phyloP scores from a whole-genome alignment of 371 early-diverging fungal genomes.

The Catenaria anguillulae region DNA sequence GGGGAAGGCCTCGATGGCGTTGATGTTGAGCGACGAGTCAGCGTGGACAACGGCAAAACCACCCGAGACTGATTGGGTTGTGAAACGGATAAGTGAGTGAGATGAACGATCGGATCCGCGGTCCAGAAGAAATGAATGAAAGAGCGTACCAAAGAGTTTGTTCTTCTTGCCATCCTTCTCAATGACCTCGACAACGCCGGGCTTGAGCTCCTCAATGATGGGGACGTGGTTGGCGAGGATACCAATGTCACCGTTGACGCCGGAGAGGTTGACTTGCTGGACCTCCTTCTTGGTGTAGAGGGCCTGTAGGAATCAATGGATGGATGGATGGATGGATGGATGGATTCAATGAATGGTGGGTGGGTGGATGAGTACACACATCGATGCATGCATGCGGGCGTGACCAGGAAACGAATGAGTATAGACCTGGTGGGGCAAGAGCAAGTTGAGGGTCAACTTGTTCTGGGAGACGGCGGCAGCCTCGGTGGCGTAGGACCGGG shows the following conservation, averaged over 20 bases:
- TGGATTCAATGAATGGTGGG: not conserved
- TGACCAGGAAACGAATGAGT: not conserved
- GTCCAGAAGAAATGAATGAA: not conserved
- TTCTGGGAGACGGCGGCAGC: conserved; percentile 41
- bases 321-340: too few species aligned
- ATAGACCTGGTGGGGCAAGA: conserved; percentile 74
- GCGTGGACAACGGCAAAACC: conserved; percentile 95
- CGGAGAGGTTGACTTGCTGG: conserved; percentile 85
- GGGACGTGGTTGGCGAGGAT: conserved; percentile 96
- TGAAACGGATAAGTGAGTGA: too few species aligned
- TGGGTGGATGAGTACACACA: too few species aligned
- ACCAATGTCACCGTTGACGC: conserved; percentile 95
- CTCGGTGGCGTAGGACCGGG: conserved; percentile 48
- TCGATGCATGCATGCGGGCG: not conserved
- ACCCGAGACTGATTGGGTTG: conserved; percentile 63
- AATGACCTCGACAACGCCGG: conserved; percentile 78
- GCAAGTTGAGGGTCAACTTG: conserved; percentile 76
- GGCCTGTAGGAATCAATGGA: conserved; percentile 32
- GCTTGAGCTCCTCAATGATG: conserved; percentile 86
- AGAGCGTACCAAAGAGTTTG: conserved; percentile 77
- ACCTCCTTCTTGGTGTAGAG: conserved; percentile 62
- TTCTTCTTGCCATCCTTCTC: conserved; percentile 54
- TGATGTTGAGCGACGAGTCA: conserved; percentile 90
- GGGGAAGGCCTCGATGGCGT: conserved; percentile 87
- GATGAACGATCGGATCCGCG: not conserved